A percentile compares a stretch with the other conserved stretches of the same genome.
Conservation (phyloP, 257 asterid genomes). For the Lycium ferocissimum region DNA sequence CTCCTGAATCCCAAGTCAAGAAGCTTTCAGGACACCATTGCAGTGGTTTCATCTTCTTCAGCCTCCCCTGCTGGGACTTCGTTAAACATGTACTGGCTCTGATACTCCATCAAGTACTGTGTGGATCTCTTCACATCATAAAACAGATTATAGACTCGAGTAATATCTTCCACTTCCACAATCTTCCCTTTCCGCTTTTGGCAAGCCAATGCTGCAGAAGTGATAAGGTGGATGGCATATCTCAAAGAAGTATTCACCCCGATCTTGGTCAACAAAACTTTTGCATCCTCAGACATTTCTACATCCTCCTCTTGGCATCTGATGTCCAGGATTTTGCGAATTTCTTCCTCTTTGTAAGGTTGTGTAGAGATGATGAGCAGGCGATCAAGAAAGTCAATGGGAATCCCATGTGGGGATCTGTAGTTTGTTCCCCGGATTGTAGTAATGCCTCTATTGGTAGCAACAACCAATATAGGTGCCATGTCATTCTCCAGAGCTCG, state of each 20-base stretch:
- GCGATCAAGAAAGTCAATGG: conserved; percentile 92
- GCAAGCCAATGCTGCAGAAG: conserved; percentile 82
- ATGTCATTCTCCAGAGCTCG: conserved; percentile 93
- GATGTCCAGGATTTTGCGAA: conserved; percentile 81
- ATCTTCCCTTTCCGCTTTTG: conserved; percentile 72
- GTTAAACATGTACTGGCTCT: conserved; percentile 85
- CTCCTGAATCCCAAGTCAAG: neutral
- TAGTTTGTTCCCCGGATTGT: conserved; percentile 88
- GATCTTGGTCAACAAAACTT: conserved; percentile 71
- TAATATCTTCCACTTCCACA: conserved; percentile 90
- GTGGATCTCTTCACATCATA: conserved; percentile 90
- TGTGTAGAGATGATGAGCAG: conserved; percentile 93
- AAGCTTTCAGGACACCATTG: conserved; percentile 58
- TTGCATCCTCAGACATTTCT: conserved; percentile 92
- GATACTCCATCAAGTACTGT: conserved; percentile 91
- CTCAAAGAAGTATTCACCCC: conserved; percentile 89
- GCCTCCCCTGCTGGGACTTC: conserved; percentile 66
- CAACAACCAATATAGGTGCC: conserved; percentile 95
- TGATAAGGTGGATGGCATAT: conserved; percentile 81
- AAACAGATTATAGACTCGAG: conserved; percentile 83
- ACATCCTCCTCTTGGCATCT: conserved; percentile 90
- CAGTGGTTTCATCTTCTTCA: conserved; percentile 58
- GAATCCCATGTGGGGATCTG: conserved; percentile 89
- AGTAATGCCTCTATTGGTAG: conserved; percentile 95
- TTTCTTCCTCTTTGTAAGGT: conserved; percentile 81